Conservation (phyloP, 2,329 filamentous ascomycete species). For the Balansia obtecta region DNA sequence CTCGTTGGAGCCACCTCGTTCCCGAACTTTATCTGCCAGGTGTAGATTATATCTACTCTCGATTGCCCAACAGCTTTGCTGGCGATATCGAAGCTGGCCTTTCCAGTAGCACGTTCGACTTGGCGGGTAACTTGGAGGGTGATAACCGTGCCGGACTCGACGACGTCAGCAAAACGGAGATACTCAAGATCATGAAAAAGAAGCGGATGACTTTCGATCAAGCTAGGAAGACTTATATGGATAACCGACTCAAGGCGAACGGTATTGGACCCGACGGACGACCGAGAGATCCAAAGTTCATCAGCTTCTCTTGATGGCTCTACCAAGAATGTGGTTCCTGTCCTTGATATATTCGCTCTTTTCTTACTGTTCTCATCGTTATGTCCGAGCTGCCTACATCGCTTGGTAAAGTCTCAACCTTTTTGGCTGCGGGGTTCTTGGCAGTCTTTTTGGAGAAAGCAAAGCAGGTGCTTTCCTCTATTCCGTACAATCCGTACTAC, state of each 20-base stretch:
- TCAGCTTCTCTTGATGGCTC: constrained; percentile 53
- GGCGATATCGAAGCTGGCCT: constrained; percentile 83
- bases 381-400: neutral
- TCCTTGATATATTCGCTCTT: neutral
- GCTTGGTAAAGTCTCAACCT: neutral
- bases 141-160: constrained; percentile 76
- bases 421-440: neutral
- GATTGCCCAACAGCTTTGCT: constrained; percentile 64
- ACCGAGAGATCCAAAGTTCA: constrained; percentile 87
- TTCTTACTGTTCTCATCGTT: neutral
- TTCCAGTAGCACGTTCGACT: constrained; percentile 70
- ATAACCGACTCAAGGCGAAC: constrained; percentile 74
- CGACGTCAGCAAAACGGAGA: constrained; percentile 64
- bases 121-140: constrained; percentile 67
- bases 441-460: too few species aligned
- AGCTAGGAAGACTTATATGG: constrained; percentile 73
- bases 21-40: constrained; percentile 44
- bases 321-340: neutral
- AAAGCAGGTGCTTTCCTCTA: too few species aligned
- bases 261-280: constrained; percentile 80
- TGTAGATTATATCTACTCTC: constrained; percentile 58
- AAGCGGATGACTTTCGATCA: constrained; percentile 78
- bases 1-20: constrained; percentile 61
- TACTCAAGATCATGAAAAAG: constrained; percentile 84
- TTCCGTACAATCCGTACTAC: too few species aligned